Conservation (phyloP, 257 asterid genomes). For the Nicotiana noctiflora region DNA sequence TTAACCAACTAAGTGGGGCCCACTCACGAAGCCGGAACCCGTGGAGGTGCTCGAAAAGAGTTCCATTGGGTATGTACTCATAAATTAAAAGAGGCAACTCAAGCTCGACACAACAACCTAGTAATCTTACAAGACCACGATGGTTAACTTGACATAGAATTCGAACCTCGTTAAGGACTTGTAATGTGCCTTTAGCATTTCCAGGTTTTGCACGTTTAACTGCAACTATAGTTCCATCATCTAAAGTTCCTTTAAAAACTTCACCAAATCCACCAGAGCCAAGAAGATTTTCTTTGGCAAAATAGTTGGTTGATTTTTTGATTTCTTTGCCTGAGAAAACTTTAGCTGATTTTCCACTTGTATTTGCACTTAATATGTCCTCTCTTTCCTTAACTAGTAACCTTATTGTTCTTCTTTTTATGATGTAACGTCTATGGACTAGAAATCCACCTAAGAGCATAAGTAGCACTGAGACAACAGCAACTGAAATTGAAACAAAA, state of each 20-base stretch:
- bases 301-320: conserved; percentile 47
- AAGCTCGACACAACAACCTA: conserved; percentile 57
- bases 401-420: conserved; percentile 17
- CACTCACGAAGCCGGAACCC: conserved; percentile 12
- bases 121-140: conserved; percentile 37
- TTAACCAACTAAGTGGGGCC: conserved; percentile 36
- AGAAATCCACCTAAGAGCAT: conserved; percentile 33
- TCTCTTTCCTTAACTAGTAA: conserved; percentile 41
- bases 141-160: conserved; percentile 60
- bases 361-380: conserved; percentile 40
- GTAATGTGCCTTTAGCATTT: conserved; percentile 39
- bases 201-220: conserved; percentile 56
- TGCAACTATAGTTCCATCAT: conserved; percentile 41
- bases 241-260: conserved; percentile 50
- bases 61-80: conserved; percentile 44
- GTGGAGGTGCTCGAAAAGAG: conserved; percentile 50
- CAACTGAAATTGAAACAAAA: conserved; percentile 25
- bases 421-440: conserved; percentile 22
- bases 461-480: conserved; percentile 26
- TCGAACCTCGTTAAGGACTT: conserved; percentile 53
- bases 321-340: conserved; percentile 48
- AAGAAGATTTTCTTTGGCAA: conserved; percentile 37
- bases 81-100: conserved; percentile 48
- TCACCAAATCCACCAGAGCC: conserved; percentile 64
- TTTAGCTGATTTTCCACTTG: conserved; percentile 47